Base-by-base conservation (phyloP, 129 eudicot species). In the Centrapalus pauciflorus region DNA sequence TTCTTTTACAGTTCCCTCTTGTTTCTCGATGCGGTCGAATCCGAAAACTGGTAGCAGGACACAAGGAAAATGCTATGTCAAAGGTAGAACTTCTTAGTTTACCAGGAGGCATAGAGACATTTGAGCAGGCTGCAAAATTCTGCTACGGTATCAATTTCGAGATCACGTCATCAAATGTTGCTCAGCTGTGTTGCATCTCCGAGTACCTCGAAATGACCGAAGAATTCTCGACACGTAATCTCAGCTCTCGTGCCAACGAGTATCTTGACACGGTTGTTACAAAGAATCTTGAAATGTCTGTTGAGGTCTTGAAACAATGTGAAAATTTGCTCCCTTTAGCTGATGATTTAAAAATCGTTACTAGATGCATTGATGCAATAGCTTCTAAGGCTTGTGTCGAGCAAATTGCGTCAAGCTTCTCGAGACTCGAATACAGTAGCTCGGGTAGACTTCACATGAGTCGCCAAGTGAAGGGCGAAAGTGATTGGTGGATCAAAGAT, bases 401-500 rank as follows among this genome's bases (percentile, higher is more conserved):
- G 82, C 99, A 89, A 48, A 89, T 89, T 7, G 97, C 97, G 19
- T 86, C 97, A 5, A 94, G 99, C 49, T 89, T 94, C 61, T 89
- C 95, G 4, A 79, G 99, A 17, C 71, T 89, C 45, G 99, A 89
- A 51, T 89, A 89, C 13, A 94, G 99, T 74, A 94, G 95, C 81
- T 89, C 97, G 0, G 99, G 97, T 1, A 70, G 99, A 50, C 97
- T 89, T 23, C 95, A 94, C 60, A 86, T 89, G 95, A 89, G 81
- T 58, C 81, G 95, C 19, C 88, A 82, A 13, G 77, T 67, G 55
- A 88, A 89, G 38, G 86, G 81, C 16, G 99, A 89, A 46, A 81
- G 86, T 5, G 99, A 94, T 70, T 94, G 99, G 99, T 94, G 99
- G 99, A 86, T 89, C 4, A 93, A 94, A 61, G 97, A 94, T 76